Percentiles rank a stretch among this genome's conserved stretches.
Evolutionary conservation across 257 asterid species (phyloP).

Genomic region (Plantago elongata): DNA sequence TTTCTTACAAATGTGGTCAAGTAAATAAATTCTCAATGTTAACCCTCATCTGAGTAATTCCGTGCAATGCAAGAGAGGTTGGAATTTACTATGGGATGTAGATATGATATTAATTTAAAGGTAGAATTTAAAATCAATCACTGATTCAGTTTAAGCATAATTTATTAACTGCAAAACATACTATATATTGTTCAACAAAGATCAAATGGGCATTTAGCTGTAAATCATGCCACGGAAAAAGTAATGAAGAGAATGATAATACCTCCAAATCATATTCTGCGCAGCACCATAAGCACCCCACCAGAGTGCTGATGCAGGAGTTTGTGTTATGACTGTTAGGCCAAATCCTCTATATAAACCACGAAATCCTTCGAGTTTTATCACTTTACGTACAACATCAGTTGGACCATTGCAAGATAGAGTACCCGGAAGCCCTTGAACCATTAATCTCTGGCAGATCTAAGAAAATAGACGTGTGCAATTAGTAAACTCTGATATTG

Average conservation of each 20-base stretch:
- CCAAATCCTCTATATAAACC: constrained; percentile 94
- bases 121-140: too few species aligned
- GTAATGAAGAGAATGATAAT: constrained; percentile 8
- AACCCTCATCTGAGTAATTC: too few species aligned
- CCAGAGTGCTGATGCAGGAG: constrained; percentile 97
- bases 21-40: too few species aligned
- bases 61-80: too few species aligned
- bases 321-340: constrained; percentile 60
- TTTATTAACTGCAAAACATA: too few species aligned
- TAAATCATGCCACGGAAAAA: neutral
- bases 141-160: too few species aligned
- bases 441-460: constrained; percentile 91
- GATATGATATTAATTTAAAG: too few species aligned
- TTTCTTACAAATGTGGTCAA: too few species aligned
- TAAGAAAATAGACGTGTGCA: constrained; percentile 20
- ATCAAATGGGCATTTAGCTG: too few species aligned
- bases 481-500: constrained; percentile 2
- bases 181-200: too few species aligned
- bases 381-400: constrained; percentile 60
- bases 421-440: constrained; percentile 89
- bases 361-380: constrained; percentile 65
- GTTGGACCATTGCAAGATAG: constrained; percentile 63
- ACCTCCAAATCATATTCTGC: constrained; percentile 88
- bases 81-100: too few species aligned
- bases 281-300: constrained; percentile 94